These are phyloP conservation scores for Lachancea fermentati DNA, from an alignment of 805 yeast species.

Conservation along the genomic window DNA sequence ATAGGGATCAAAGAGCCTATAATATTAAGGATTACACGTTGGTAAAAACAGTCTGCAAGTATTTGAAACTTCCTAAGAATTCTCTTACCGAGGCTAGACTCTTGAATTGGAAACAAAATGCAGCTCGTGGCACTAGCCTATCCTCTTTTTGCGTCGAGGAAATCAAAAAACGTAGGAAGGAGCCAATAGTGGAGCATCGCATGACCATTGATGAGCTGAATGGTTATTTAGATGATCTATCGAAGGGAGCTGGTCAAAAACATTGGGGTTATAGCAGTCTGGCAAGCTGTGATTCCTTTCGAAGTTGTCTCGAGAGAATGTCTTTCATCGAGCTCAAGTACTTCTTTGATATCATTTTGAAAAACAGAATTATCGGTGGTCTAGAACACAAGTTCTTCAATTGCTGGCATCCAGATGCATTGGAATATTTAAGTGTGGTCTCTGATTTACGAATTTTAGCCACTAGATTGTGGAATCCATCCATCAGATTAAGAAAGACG, in stretches of 20 bases:
- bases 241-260: conserved; percentile 23
- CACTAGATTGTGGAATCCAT: conserved; percentile 48
- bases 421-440: conserved; percentile 56
- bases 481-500: conserved; percentile 36
- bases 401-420: conserved; percentile 78
- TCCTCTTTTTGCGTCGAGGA: conserved; percentile 46
- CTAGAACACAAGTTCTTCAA: conserved; percentile 53
- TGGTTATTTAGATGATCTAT: conserved; percentile 39
- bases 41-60: conserved; percentile 44
- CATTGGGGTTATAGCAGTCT: conserved; percentile 19
- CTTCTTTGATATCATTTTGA: conserved; percentile 61
- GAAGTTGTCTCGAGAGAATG: conserved; percentile 47
- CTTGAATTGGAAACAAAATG: conserved; percentile 42
- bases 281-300: conserved; percentile 35
- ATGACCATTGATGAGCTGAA: conserved; percentile 48
- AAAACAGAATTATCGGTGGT: conserved; percentile 52
- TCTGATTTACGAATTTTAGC: conserved; percentile 58
- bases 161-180: conserved; percentile 41
- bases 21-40: conserved; percentile 59
- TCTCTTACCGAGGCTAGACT: conserved; percentile 54
- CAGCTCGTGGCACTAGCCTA: conserved; percentile 41
- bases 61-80: conserved; percentile 52
- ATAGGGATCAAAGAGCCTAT: conserved; percentile 56
- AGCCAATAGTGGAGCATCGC: conserved; percentile 33
- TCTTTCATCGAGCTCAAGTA: conserved; percentile 59